Base-by-base conservation (phyloP, 768 basidiomycete species). In the Pleurotus pulmonarius region DNA sequence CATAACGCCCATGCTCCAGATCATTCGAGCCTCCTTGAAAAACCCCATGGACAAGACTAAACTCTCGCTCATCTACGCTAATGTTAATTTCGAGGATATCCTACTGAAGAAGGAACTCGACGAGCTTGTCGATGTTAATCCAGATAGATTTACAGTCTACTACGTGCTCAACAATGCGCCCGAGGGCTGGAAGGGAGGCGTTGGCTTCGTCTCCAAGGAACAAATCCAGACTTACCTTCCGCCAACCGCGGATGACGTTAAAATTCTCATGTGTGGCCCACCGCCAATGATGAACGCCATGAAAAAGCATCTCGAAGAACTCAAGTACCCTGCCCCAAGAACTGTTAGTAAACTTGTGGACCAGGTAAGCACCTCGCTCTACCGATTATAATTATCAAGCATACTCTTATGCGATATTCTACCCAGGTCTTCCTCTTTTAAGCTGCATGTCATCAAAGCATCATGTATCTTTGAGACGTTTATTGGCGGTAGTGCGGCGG, bases 1-100 rank as follows among this genome's bases (percentile, higher is more conserved):
- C 56, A 96, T 99, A 70, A 96, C 97, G 0, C 97, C 97, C 66
- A 98, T 98, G 96, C 87, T 97, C 64, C 96, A 99, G 69, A 92
- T 99, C 78, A 89, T 98, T 73, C 88, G 90, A 59, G 91, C 95
- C n/a, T 84, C 87, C 11, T 82, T 98, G 68, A 88, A 90, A 72
- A 93, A 94, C 71, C 86, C 92, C n/a, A 68, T 74, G 44, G 97
- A 99, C 80, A 76, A 67, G 59, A 98, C 96, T 40, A 83, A 79
- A 62, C 72, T 98, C 65, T 83, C 80, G 61, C 83, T 99, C 66
- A 92, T 99, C 68, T 98, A 98, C 73, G 97, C 97, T 63, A 99
- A 99, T 73, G 94, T 98, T 60, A 89, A 87, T 72, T 68, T 78
- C 57, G 90, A 94, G 56, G 97, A 99, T 67, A 98, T 99, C 66